Evolutionary conservation across 495 filamentous ascomycete genomes (phyloP).

Genomic region (Corynascus novoguineensis): DNA sequence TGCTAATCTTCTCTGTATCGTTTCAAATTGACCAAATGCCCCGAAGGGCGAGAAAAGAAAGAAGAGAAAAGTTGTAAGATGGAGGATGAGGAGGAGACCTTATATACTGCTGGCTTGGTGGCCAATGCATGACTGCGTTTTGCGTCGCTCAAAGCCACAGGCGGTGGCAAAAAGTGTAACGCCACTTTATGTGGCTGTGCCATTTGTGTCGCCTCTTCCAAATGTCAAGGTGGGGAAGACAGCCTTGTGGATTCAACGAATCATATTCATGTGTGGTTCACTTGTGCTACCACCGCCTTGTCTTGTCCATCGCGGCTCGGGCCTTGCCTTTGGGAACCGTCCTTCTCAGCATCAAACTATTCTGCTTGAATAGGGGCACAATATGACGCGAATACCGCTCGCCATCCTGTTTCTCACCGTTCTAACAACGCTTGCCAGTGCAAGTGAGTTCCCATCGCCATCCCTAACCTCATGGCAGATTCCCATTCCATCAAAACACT

Average conservation of each 20-base stretch:
- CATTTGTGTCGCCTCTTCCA: too few relatives aligned
- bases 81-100: background rate
- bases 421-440: slow-evolving; percentile 29
- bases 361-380: background rate
- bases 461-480: background rate
- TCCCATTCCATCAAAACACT: background rate
- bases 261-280: background rate
- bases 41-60: slow-evolving; percentile 29
- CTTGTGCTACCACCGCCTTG: background rate
- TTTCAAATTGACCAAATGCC: slow-evolving; percentile 40
- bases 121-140: slow-evolving; percentile 24
- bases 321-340: background rate
- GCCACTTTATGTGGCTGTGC: background rate
- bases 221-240: background rate
- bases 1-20: slow-evolving; percentile 90
- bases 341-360: background rate
- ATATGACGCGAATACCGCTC: slow-evolving; percentile 34
- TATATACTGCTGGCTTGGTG: slow-evolving; percentile 19
- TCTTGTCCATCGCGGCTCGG: background rate
- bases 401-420: slow-evolving; percentile 26
- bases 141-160: background rate
- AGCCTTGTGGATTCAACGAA: background rate
- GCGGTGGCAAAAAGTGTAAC: background rate
- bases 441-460: slow-evolving; percentile 29
- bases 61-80: slow-evolving; percentile 21